Base-by-base conservation (phyloP, 371 early-diverging fungal genomes). In the Chytridiales sp. region DNA sequence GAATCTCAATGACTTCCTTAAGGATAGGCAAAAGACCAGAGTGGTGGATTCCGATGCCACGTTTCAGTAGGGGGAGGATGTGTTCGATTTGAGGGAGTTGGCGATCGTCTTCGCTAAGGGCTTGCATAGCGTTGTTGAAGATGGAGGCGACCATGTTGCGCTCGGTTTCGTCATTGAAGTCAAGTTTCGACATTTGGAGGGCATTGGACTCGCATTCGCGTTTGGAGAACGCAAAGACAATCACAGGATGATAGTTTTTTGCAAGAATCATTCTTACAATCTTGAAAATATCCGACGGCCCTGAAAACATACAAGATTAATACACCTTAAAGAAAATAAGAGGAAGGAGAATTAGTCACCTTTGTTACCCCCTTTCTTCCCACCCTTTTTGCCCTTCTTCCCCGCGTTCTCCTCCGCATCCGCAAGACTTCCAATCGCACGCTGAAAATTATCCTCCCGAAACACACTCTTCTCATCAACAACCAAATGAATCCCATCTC, bases 31-130 rank as follows among this genome's bases (percentile, higher is more conserved):
- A 78, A 32, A 99, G 77, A 39, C 99, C 99, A 66, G 97, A 95
- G 75, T 99, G 99, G 82, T 99, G 99, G 58, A 99, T 94, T 42
- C 99, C 99, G 62, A 99, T 94, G 32, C 99, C 99, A 55, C 97
- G 91, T 56, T 87, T 79, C 30, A 99, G 79, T 35, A 99, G 77
- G 9, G 99, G 98, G 29, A 98, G 75, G 21, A 99, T 80, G 68
- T 94, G 88, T 61, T 89, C 88, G 61, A 99, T 99, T 69, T 98
- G 96, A 9, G 96, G 93, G 36, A 99, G 74, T 17, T 80, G 73
- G 32, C 94, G 89, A 76, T 99, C 99, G 59, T 99, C 99, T 63
- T 94, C 93, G 60, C 80, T 80, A 36, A 99, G 77, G 4, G 87
- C 82, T 26, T 83, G 79, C 59, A 99, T 90, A 24, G 99, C 99